These are phyloP conservation scores for Thelephora aurantiotincta DNA, from an alignment of 768 basidiomycete genomes.

Conservation along the genomic window DNA sequence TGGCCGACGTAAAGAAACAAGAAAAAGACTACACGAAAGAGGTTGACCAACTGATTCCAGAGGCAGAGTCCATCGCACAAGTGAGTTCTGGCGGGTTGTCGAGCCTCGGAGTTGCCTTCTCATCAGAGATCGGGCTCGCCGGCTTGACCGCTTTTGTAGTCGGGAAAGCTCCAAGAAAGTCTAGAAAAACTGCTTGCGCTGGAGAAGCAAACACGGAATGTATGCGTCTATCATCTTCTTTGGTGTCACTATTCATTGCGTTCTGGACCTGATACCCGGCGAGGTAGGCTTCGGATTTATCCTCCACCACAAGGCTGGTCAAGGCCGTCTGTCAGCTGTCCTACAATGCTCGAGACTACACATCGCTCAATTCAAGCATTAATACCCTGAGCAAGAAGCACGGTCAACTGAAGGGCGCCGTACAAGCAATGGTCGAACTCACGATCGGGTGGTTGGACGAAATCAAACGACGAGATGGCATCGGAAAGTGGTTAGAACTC, in stretches of 20 bases:
- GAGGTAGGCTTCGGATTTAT: slow-evolving; percentile 74
- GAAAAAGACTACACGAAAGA: slow-evolving; percentile 81
- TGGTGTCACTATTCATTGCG: background rate
- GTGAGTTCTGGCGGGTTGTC: slow-evolving; percentile 25
- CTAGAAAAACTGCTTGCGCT: slow-evolving; percentile 79
- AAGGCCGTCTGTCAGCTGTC: slow-evolving; percentile 58
- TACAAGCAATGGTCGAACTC: slow-evolving; percentile 86
- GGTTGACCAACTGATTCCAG: slow-evolving; percentile 61
- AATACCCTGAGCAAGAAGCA: slow-evolving; percentile 82
- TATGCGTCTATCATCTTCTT: slow-evolving; percentile 16
- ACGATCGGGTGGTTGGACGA: slow-evolving; percentile 72
- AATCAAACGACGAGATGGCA: slow-evolving; percentile 51
- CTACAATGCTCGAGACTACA: slow-evolving; percentile 58
- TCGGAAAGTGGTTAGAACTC: slow-evolving; percentile 71
- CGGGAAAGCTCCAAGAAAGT: slow-evolving; percentile 71
- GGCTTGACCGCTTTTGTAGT: slow-evolving; percentile 24
- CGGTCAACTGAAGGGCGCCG: slow-evolving; percentile 84
- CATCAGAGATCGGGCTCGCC: background rate
- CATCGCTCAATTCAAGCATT: slow-evolving; percentile 56
- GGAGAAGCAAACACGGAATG: slow-evolving; percentile 96
- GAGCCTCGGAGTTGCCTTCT: background rate
- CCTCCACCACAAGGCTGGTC: slow-evolving; percentile 81
- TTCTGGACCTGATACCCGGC: background rate
- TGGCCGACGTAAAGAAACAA: slow-evolving; percentile 75
- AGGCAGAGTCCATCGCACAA: slow-evolving; percentile 54